These are phyloP conservation scores for Xylaria scruposa DNA, from an alignment of 495 filamentous ascomycete species.

Conservation along the genomic window DNA sequence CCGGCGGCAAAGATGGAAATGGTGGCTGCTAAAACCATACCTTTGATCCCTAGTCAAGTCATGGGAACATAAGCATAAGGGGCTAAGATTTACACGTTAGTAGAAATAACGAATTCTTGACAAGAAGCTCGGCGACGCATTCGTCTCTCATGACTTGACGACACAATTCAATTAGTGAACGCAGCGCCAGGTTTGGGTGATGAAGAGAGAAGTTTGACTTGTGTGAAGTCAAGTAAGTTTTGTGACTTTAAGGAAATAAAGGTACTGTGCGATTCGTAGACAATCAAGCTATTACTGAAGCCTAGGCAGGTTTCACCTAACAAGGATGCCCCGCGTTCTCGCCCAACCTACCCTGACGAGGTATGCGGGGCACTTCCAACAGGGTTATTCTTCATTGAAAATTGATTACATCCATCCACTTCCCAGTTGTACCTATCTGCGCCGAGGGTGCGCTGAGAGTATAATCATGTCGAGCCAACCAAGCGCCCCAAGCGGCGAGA, in stretches of 20 bases:
- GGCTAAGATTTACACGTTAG: not conserved
- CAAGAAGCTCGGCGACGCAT: too few species aligned
- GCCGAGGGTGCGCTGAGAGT: not conserved
- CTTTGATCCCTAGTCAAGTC: constrained; percentile 1
- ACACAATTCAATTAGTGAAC: too few species aligned
- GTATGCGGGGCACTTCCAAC: not conserved
- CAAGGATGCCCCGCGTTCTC: not conserved
- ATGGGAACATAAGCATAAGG: not conserved
- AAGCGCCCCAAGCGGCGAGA: constrained; percentile 31
- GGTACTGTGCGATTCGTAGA: too few species aligned
- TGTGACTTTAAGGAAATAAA: too few species aligned
- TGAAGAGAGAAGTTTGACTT: not conserved
- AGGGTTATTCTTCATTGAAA: too few species aligned
- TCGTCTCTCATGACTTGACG: too few species aligned
- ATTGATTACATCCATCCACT: not conserved
- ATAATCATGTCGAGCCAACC: constrained; percentile 20
- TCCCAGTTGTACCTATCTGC: not conserved
- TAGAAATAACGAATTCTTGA: not conserved
- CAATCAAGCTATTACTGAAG: not conserved
- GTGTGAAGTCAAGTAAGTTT: not conserved
- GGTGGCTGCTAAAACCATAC: not conserved
- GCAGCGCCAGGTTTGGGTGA: not conserved
- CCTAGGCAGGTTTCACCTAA: not conserved
- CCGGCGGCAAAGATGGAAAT: not conserved
- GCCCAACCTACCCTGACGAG: not conserved